phyloP scores from a whole-genome alignment of 1,139 yeast genomes.

The Yamadazyma conglobata region DNA sequence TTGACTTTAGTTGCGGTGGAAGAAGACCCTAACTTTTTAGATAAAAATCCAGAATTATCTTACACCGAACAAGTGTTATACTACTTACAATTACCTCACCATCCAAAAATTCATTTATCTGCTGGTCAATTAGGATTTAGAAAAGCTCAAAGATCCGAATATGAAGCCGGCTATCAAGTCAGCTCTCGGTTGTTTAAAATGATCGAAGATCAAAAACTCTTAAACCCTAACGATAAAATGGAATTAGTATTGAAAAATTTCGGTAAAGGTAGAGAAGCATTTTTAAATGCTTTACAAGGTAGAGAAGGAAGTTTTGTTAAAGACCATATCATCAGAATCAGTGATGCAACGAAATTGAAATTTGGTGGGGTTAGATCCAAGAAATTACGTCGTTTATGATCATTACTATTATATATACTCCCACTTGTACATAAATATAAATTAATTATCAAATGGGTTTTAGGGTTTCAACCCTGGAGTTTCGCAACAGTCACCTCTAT shows the following conservation, averaged over 20 bases:
- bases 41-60: slow-evolving; percentile 52
- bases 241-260: slow-evolving; percentile 78
- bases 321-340: slow-evolving; percentile 60
- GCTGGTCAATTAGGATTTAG: slow-evolving; percentile 77
- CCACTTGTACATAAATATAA: too few relatives aligned
- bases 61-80: slow-evolving; percentile 78
- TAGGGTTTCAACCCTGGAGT: slow-evolving; percentile 12
- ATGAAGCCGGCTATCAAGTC: slow-evolving; percentile 93
- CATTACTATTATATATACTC: slow-evolving; percentile 3
- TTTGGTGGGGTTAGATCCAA: slow-evolving; percentile 93
- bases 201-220: slow-evolving; percentile 57
- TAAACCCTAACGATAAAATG: slow-evolving; percentile 50
- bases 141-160: slow-evolving; percentile 81
- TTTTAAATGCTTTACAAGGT: slow-evolving; percentile 79
- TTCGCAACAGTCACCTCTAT: slow-evolving; percentile 7
- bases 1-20: slow-evolving; percentile 71
- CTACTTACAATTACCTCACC: slow-evolving; percentile 77
- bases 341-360: slow-evolving; percentile 77
- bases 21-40: slow-evolving; percentile 59
- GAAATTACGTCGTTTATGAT: slow-evolving; percentile 69
- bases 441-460: background rate
- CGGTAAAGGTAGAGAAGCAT: slow-evolving; percentile 89
- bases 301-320: slow-evolving; percentile 78
- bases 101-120: slow-evolving; percentile 59
- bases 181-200: slow-evolving; percentile 67